phyloP scores from a whole-genome alignment of 768 basidiomycete species.

The Macrolepiota dolichaula region DNA sequence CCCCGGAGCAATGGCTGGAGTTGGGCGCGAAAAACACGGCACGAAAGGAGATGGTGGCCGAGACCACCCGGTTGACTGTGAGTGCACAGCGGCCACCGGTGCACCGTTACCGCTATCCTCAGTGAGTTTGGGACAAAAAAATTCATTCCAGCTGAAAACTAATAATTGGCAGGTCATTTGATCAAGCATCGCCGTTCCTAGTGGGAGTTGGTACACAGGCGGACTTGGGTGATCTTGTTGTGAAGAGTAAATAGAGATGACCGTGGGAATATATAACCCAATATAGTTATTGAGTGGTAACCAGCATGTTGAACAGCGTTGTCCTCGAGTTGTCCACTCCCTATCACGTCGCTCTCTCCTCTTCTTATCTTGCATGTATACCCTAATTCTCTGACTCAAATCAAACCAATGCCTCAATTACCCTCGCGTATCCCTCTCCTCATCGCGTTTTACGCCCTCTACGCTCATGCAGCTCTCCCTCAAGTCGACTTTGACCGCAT shows the following conservation, averaged over 20 bases:
- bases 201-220: constrained; percentile 51
- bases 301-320: constrained; percentile 1
- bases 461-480: constrained; percentile 31
- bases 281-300: constrained; percentile 1
- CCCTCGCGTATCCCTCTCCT: constrained; percentile 21
- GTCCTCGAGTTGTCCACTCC: constrained; percentile 6
- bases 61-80: constrained; percentile 39
- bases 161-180: constrained; percentile 42
- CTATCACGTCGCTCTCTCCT: constrained; percentile 11
- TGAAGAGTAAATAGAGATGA: constrained; percentile 26
- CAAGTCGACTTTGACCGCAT: constrained; percentile 61
- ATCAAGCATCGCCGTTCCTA: constrained; percentile 58
- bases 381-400: constrained; percentile 4
- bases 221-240: constrained; percentile 28
- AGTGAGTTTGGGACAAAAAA: constrained; percentile 45
- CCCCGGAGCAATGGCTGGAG: constrained; percentile 51
- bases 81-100: constrained; percentile 44
- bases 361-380: constrained; percentile 12
- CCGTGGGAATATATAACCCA: constrained; percentile 8
- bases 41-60: constrained; percentile 38
- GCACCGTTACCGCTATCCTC: constrained; percentile 67
- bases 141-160: background rate
- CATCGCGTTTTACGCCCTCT: constrained; percentile 24
- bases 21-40: constrained; percentile 57
- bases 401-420: constrained; percentile 21